Conservation (phyloP, 371 early-diverging fungal species). For the Mucor irregularis region DNA sequence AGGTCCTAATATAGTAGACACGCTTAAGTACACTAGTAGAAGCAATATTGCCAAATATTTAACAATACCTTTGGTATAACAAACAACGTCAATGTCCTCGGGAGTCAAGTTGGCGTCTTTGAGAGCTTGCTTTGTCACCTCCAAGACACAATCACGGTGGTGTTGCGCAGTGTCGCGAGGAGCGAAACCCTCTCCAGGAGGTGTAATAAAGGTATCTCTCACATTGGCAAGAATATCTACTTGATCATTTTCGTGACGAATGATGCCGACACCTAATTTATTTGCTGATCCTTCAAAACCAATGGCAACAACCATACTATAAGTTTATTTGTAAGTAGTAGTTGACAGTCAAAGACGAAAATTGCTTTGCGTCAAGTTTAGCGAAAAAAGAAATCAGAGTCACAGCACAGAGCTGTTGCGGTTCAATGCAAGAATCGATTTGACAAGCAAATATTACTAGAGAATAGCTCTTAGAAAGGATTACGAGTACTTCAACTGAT, state of each 20-base stretch:
- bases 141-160: constrained; percentile 85
- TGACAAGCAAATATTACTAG: too few relatives aligned
- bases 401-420: too few relatives aligned
- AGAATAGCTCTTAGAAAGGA: too few relatives aligned
- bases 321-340: not conserved
- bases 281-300: constrained; percentile 99
- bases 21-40: not conserved
- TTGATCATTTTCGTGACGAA: constrained; percentile 66
- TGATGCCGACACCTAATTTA: constrained; percentile 98
- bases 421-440: too few relatives aligned
- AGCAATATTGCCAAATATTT: not conserved
- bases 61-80: constrained; percentile 87
- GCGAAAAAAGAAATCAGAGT: not conserved
- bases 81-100: constrained; percentile 89
- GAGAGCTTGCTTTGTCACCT: constrained; percentile 81
- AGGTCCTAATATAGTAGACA: constrained; percentile 67
- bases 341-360: not conserved
- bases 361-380: too few relatives aligned
- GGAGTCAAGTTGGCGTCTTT: constrained; percentile 73
- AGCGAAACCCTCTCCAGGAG: constrained; percentile 97
- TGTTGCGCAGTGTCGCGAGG: constrained; percentile 97
- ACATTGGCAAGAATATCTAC: constrained; percentile 88
- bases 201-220: constrained; percentile 96
- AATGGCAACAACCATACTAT: constrained; percentile 59
- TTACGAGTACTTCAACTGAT: too few relatives aligned